Percentiles rank a stretch among this genome's conserved stretches.
Evolutionary conservation across 805 yeast genomes (phyloP).

Genomic region (Candida hispaniensis): DNA sequence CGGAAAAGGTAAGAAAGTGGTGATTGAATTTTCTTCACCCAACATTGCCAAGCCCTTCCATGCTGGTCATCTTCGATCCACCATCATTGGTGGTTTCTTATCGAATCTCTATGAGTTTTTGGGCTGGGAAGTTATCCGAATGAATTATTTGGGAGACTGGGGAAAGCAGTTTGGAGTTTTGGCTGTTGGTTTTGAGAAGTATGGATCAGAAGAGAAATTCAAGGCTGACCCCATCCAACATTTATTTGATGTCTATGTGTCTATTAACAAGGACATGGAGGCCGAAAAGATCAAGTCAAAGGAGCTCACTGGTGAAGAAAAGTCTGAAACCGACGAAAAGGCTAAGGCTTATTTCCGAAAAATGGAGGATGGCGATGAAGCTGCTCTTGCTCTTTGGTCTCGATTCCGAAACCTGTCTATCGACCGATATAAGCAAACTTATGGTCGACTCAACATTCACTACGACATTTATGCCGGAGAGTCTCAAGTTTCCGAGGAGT

Average conservation of each 20-base stretch:
- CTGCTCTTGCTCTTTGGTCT: slow-evolving; percentile 68
- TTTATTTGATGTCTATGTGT: slow-evolving; percentile 87
- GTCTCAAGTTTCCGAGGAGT: slow-evolving; percentile 73
- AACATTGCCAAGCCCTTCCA: slow-evolving; percentile 99
- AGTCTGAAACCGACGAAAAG: slow-evolving; percentile 55
- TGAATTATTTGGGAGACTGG: slow-evolving; percentile 98
- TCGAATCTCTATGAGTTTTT: slow-evolving; percentile 79
- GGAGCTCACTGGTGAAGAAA: slow-evolving; percentile 40
- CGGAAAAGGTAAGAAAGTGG: slow-evolving; percentile 58
- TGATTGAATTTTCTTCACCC: slow-evolving; percentile 93
- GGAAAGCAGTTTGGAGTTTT: slow-evolving; percentile 96
- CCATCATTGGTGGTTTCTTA: slow-evolving; percentile 94
- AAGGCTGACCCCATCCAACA: slow-evolving; percentile 81
- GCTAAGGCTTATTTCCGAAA: slow-evolving; percentile 80
- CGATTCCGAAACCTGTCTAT: slow-evolving; percentile 87
- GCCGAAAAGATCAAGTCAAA: slow-evolving; percentile 45
- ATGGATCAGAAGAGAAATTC: slow-evolving; percentile 69
- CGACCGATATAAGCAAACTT: slow-evolving; percentile 73
- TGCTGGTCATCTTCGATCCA: slow-evolving; percentile 96
- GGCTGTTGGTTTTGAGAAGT: slow-evolving; percentile 83
- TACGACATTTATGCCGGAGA: slow-evolving; percentile 92
- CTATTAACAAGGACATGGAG: slow-evolving; percentile 64
- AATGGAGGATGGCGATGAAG: slow-evolving; percentile 90
- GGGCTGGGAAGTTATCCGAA: slow-evolving; percentile 87
- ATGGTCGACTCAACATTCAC: slow-evolving; percentile 80